phyloP scores from a whole-genome alignment of 2,329 filamentous ascomycete genomes.

The Malbranchea zuffiana region DNA sequence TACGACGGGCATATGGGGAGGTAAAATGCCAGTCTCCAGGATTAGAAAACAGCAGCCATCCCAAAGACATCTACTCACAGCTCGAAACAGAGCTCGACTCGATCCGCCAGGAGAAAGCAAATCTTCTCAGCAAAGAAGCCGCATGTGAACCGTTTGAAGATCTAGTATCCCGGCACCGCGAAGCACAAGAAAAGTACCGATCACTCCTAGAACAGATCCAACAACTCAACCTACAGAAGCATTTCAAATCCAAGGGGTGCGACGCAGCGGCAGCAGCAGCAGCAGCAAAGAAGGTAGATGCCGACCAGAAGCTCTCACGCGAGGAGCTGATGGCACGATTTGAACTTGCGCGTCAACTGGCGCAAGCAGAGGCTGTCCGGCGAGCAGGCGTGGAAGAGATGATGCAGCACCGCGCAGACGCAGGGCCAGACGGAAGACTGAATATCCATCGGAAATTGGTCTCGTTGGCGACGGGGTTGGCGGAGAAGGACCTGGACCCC shows the following conservation, averaged over 20 bases:
- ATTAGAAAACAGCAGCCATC: conserved; percentile 32
- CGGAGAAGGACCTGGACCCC: conserved; percentile 38
- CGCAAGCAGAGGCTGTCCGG: conserved; percentile 26
- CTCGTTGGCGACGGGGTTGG: conserved; percentile 36
- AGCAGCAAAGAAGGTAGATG: conserved; percentile 11
- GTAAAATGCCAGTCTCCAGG: conserved; percentile 46
- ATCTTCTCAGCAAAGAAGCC: conserved; percentile 28
- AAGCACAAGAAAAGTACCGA: conserved; percentile 27
- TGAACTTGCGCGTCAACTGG: conserved; percentile 24
- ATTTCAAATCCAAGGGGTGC: conserved; percentile 16
- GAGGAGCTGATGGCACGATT: conserved; percentile 26
- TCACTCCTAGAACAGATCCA: conserved; percentile 38
- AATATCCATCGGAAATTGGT: conserved; percentile 39
- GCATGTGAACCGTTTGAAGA: conserved; percentile 27
- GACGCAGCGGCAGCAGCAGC: conserved; percentile 1
- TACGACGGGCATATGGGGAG: conserved; percentile 50
- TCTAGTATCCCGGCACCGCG: conserved; percentile 32
- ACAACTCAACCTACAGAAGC: conserved; percentile 26
- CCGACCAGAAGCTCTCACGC: conserved; percentile 14
- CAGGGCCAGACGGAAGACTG: conserved; percentile 36
- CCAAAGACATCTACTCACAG: conserved; percentile 32
- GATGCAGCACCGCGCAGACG: conserved; percentile 35
- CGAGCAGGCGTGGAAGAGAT: conserved; percentile 31
- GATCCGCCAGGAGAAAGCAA: conserved; percentile 31
- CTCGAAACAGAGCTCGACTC: conserved; percentile 36